These are phyloP conservation scores for Raphanus sativus DNA, from an alignment of 345 rosid species.

Conservation along the genomic window DNA sequence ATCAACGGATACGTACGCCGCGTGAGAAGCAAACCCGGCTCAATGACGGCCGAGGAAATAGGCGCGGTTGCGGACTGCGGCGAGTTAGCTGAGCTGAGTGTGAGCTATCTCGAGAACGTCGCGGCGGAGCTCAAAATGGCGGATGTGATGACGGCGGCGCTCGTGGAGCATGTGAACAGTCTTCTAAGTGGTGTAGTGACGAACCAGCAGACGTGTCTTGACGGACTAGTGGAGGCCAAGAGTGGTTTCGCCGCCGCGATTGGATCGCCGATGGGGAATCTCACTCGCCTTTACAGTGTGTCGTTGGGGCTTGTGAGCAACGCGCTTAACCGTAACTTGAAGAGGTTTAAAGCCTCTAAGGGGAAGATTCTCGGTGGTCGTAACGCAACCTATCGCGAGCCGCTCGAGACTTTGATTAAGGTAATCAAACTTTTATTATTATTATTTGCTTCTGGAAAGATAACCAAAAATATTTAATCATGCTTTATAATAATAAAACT, in stretches of 20 bases:
- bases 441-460: neutral
- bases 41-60: conserved; percentile 10
- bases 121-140: conserved; percentile 43
- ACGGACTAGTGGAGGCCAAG: conserved; percentile 49
- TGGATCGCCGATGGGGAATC: conserved; percentile 44
- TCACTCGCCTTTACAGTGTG: conserved; percentile 54
- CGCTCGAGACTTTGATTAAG: conserved; percentile 59
- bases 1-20: conserved; percentile 34
- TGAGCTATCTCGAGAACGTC: conserved; percentile 46
- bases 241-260: conserved; percentile 43
- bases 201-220: conserved; percentile 70
- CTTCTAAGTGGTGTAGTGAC: conserved; percentile 63
- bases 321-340: conserved; percentile 48
- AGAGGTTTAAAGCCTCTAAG: conserved; percentile 29
- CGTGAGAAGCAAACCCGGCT: conserved; percentile 19
- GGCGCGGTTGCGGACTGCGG: conserved; percentile 51
- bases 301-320: conserved; percentile 57
- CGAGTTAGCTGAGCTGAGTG: conserved; percentile 52
- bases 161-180: conserved; percentile 52
- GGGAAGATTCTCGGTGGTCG: conserved; percentile 33
- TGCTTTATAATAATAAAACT: neutral
- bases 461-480: neutral
- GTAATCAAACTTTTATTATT: conserved; percentile 21
- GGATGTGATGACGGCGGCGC: conserved; percentile 36
- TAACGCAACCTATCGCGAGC: conserved; percentile 42